phyloP scores from a whole-genome alignment of 495 filamentous ascomycete genomes.

The Daldinia caldariorum region DNA sequence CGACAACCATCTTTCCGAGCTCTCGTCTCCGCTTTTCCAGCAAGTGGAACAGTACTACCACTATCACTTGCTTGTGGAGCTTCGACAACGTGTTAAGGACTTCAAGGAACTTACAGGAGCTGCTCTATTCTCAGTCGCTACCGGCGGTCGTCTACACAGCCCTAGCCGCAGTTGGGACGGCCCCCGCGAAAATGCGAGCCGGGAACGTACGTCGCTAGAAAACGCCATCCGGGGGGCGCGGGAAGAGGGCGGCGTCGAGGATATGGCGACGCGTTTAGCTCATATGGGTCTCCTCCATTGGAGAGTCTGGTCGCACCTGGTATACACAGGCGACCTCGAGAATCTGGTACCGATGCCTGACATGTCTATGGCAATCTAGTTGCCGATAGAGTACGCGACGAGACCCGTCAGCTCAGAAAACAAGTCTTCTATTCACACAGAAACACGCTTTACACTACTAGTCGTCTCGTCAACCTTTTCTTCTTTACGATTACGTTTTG shows the following conservation, averaged over 20 bases:
- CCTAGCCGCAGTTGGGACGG: slow-evolving; percentile 42
- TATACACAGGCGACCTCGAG: slow-evolving; percentile 62
- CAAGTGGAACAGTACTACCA: slow-evolving; percentile 55
- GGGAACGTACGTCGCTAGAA: slow-evolving; percentile 40
- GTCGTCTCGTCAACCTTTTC: slow-evolving; percentile 22
- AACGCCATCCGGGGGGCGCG: slow-evolving; percentile 50
- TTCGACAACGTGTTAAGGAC: slow-evolving; percentile 59
- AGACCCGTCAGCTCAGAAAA: neutral
- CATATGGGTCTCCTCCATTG: slow-evolving; percentile 87
- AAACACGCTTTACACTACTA: slow-evolving; percentile 27
- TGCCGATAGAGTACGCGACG: slow-evolving; percentile 7
- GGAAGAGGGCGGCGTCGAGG: slow-evolving; percentile 65
- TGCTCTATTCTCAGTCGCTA: slow-evolving; percentile 62
- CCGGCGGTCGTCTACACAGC: slow-evolving; percentile 52
- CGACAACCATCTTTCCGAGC: slow-evolving; percentile 47
- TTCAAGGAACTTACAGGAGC: slow-evolving; percentile 61
- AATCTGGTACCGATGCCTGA: slow-evolving; percentile 34
- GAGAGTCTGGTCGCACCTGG: slow-evolving; percentile 82
- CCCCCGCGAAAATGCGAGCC: slow-evolving; percentile 41
- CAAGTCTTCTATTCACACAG: slow-evolving; percentile 19
- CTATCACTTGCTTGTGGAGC: slow-evolving; percentile 52
- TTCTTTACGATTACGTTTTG: slow-evolving; percentile 27
- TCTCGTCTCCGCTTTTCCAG: slow-evolving; percentile 49
- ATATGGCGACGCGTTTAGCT: slow-evolving; percentile 76
- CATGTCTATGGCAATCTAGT: slow-evolving; percentile 44